Conservation (phyloP, 2,329 filamentous ascomycete genomes). For the Grosmannia serpens region DNA sequence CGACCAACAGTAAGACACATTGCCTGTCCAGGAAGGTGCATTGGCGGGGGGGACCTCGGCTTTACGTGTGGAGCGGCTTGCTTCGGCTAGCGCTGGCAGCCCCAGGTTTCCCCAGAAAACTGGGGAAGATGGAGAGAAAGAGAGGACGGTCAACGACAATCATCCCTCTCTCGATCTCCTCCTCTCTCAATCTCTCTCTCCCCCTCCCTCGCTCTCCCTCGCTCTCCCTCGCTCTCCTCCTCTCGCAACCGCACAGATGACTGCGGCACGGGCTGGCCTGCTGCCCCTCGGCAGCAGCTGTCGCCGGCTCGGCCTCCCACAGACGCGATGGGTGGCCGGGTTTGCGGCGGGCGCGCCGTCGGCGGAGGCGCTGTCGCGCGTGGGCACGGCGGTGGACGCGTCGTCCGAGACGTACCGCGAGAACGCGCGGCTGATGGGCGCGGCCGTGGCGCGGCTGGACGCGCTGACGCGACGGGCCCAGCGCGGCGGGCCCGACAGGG, state of each 20-base stretch:
- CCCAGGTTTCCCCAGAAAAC: neutral
- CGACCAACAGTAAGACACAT: no score
- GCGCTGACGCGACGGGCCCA: constrained; percentile 60
- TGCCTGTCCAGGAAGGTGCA: neutral
- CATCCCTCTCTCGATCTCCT: no score
- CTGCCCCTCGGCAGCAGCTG: neutral
- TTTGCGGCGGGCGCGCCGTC: constrained; percentile 77
- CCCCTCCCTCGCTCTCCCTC: neutral
- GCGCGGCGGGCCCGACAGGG: constrained; percentile 68
- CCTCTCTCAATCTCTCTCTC: neutral
- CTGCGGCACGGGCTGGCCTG: neutral
- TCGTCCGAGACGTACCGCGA: constrained; percentile 68
- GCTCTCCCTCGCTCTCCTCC: neutral
- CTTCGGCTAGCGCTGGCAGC: neutral
- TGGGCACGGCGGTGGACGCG: constrained; percentile 66
- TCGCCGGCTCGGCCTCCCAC: neutral
- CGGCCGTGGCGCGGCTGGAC: constrained; percentile 57
- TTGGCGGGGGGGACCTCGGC: neutral
- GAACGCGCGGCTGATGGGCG: constrained; percentile 67
- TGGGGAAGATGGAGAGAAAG: neutral
- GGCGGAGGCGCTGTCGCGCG: constrained; percentile 61
- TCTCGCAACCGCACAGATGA: neutral
- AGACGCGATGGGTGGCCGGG: constrained; percentile 43
- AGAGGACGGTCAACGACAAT: no score
- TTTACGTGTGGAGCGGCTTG: neutral